Conservation (phyloP, 306 rosid genomes). For the Prunus campanulata region DNA sequence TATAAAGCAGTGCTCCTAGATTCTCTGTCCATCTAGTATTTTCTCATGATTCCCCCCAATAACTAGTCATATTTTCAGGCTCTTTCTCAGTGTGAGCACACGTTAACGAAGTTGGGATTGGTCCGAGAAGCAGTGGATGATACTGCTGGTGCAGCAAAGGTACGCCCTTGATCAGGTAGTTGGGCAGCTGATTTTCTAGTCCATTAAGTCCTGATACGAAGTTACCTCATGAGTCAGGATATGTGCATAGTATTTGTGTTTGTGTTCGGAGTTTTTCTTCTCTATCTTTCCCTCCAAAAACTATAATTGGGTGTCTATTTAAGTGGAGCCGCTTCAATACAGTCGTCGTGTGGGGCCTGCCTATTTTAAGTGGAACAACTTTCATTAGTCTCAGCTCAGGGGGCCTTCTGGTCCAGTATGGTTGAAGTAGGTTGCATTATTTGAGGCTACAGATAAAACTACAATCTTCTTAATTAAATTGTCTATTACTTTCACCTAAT, state of each 20-base stretch:
- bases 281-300: neutral
- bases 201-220: neutral
- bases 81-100: constrained; percentile 97
- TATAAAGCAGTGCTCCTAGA: constrained; percentile 11
- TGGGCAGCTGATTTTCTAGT: constrained; percentile 7
- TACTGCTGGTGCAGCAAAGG: constrained; percentile 98
- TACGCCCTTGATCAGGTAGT: constrained; percentile 35
- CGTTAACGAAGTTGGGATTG: constrained; percentile 69
- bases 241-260: neutral
- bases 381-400: neutral
- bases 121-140: constrained; percentile 91
- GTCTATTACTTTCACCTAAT: neutral
- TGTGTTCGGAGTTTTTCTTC: neutral
- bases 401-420: neutral
- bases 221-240: neutral
- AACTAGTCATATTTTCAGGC: constrained; percentile 56
- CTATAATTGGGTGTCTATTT: neutral
- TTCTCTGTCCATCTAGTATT: neutral
- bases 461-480: neutral
- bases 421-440: neutral
- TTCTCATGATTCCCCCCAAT: constrained; percentile 7
- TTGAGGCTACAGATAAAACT: neutral
- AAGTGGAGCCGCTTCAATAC: neutral
- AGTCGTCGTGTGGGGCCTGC: neutral
- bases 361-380: neutral